Conservation (phyloP, 192 early-diverging fungal genomes). For the Coemansia sp. region DNA sequence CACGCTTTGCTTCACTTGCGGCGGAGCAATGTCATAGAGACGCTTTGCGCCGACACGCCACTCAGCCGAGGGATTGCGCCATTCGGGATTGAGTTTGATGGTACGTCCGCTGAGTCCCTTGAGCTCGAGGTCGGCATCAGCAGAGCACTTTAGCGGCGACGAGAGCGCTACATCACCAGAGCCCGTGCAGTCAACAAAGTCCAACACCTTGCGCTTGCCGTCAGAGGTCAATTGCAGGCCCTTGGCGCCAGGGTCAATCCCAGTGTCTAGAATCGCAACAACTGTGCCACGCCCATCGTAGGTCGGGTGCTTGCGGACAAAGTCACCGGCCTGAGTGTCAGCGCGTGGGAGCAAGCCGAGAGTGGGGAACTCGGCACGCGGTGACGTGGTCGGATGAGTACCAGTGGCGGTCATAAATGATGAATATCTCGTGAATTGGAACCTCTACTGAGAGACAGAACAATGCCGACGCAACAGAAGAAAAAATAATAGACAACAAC, state of each 20-base stretch:
- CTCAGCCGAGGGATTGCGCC: conserved; percentile 82
- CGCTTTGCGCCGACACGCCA: conserved; percentile 85
- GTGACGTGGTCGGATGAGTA: conserved; percentile 37
- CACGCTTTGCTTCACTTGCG: conserved; percentile 45
- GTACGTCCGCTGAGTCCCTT: conserved; percentile 75
- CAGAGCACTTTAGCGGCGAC: conserved; percentile 48
- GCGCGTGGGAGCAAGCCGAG: conserved; percentile 68
- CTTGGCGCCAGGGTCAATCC: conserved; percentile 90
- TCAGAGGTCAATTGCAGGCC: conserved; percentile 87
- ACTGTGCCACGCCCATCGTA: conserved; percentile 91
- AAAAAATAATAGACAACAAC: not conserved
- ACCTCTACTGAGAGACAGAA: not conserved
- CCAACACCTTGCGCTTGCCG: conserved; percentile 89
- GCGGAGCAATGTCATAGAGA: conserved; percentile 76
- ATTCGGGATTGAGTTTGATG: conserved; percentile 67
- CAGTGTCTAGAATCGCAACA: conserved; percentile 92
- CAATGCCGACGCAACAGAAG: not conserved
- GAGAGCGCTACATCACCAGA: conserved; percentile 72
- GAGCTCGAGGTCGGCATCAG: conserved; percentile 57
- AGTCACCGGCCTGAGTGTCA: conserved; percentile 84
- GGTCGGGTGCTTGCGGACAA: conserved; percentile 74
- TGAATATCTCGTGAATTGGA: conserved; percentile 9
- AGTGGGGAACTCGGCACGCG: conserved; percentile 66
- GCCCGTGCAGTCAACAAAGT: conserved; percentile 95
- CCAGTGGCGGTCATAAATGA: conserved; percentile 2